A percentile compares a stretch with the other conserved stretches of the same genome.
These are phyloP conservation scores for Hericium rajendrae DNA, from an alignment of 768 basidiomycete species.

Conservation along the genomic window DNA sequence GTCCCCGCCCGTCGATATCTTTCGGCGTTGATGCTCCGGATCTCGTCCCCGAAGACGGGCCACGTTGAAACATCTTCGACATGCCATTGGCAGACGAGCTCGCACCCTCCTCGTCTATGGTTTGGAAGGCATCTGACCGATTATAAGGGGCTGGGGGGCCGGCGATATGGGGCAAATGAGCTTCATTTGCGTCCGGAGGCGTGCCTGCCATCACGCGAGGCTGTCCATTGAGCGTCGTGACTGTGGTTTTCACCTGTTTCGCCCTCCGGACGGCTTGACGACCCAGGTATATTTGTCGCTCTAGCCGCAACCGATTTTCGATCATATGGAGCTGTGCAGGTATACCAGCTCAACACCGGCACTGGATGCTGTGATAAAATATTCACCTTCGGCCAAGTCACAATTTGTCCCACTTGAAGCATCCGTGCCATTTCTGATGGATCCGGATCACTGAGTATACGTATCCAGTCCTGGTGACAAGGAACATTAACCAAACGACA, in stretches of 20 bases:
- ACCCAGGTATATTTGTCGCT: slow-evolving; percentile 74
- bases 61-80: background rate
- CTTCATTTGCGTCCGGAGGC: background rate
- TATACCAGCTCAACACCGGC: background rate
- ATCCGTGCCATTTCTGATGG: slow-evolving; percentile 72
- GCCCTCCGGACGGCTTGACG: slow-evolving; percentile 59
- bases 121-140: background rate
- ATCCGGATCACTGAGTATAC: slow-evolving; percentile 76
- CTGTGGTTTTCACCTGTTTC: slow-evolving; percentile 24
- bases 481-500: slow-evolving; percentile 2
- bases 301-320: slow-evolving; percentile 77
- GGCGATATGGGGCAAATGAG: background rate
- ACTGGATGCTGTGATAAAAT: background rate
- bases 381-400: slow-evolving; percentile 93
- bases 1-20: background rate
- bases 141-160: background rate
- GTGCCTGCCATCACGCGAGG: background rate
- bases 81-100: background rate
- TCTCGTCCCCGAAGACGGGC: background rate
- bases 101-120: background rate
- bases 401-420: slow-evolving; percentile 78
- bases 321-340: slow-evolving; percentile 77
- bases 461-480: slow-evolving; percentile 10
- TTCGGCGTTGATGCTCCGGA: slow-evolving; percentile 5
- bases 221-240: slow-evolving; percentile 12